These are phyloP conservation scores for Talaromyces stipitatus DNA, from an alignment of 495 filamentous ascomycete genomes.

Conservation along the genomic window DNA sequence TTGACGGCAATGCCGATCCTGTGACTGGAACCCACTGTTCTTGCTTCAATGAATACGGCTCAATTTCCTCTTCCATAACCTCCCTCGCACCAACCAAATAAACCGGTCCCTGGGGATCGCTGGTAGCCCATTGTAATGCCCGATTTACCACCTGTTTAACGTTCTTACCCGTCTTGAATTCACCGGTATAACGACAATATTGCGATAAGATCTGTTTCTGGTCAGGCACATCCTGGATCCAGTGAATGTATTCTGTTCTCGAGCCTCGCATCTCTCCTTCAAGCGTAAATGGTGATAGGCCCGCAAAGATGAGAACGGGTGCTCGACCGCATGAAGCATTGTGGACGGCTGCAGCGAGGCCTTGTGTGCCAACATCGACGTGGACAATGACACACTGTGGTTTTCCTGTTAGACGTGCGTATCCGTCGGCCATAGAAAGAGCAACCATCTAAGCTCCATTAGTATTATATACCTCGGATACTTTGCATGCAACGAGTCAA, in stretches of 20 bases:
- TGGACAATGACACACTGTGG: constrained; percentile 92
- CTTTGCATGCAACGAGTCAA: not conserved
- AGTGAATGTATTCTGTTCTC: constrained; percentile 93
- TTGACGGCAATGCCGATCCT: constrained; percentile 62
- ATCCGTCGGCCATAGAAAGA: constrained; percentile 93
- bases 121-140: constrained; percentile 77
- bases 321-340: constrained; percentile 82
- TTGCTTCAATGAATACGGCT: constrained; percentile 69
- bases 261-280: constrained; percentile 87
- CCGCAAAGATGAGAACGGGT: constrained; percentile 86
- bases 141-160: constrained; percentile 95
- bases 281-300: constrained; percentile 79
- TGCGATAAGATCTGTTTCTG: constrained; percentile 87
- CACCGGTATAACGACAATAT: constrained; percentile 87
- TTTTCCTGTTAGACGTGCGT: constrained; percentile 76
- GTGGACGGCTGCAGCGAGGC: constrained; percentile 83
- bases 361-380: constrained; percentile 94
- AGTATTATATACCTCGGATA: not conserved
- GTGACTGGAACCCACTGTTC: constrained; percentile 67
- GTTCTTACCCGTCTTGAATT: constrained; percentile 87
- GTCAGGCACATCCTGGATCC: constrained; percentile 95
- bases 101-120: constrained; percentile 76
- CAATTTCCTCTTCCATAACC: constrained; percentile 87
- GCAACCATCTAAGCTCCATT: constrained; percentile 74
- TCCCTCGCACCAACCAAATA: constrained; percentile 82